Evolutionary conservation across 768 basidiomycete species (phyloP).

Genomic region (Rhodotorula graminis): DNA sequence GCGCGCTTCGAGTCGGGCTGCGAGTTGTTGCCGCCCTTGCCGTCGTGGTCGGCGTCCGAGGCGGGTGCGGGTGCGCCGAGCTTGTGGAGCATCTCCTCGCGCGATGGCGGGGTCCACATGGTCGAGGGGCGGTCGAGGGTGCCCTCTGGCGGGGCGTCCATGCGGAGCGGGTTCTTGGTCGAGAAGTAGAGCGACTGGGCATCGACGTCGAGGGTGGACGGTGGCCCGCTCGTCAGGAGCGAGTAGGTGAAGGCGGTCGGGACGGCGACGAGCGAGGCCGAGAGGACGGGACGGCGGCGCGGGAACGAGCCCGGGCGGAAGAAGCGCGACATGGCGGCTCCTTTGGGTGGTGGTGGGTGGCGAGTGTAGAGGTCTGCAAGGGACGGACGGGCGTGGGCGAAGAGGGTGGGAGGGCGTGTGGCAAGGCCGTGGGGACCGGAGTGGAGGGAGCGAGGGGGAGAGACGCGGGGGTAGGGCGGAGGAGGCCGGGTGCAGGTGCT

Average conservation of each 20-base stretch:
- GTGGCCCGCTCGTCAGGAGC: constrained; percentile 14
- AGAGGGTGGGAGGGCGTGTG: neutral
- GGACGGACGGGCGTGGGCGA: neutral
- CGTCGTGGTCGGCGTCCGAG: constrained; percentile 10
- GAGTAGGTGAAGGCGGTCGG: constrained; percentile 20
- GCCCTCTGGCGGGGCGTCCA: constrained; percentile 22
- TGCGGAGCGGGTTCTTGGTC: constrained; percentile 1
- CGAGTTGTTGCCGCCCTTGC: constrained; percentile 18
- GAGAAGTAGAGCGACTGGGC: constrained; percentile 28
- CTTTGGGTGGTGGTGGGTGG: neutral
- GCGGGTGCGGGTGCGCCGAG: neutral
- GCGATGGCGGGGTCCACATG: constrained; percentile 32
- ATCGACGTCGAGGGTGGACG: constrained; percentile 6
- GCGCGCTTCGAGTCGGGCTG: neutral
- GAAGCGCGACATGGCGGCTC: constrained; percentile 28
- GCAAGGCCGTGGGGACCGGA: neutral
- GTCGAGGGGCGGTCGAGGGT: constrained; percentile 33
- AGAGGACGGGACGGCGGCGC: constrained; percentile 18
- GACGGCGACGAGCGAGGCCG: constrained; percentile 20
- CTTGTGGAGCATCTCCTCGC: constrained; percentile 32
- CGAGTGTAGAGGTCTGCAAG: no score
- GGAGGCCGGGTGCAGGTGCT: no score
- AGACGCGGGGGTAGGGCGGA: no score
- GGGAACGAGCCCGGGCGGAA: constrained; percentile 26
- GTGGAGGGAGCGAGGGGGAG: no score